Conservation (phyloP, 2,329 filamentous ascomycete species). For the Penicillium digitatum region DNA sequence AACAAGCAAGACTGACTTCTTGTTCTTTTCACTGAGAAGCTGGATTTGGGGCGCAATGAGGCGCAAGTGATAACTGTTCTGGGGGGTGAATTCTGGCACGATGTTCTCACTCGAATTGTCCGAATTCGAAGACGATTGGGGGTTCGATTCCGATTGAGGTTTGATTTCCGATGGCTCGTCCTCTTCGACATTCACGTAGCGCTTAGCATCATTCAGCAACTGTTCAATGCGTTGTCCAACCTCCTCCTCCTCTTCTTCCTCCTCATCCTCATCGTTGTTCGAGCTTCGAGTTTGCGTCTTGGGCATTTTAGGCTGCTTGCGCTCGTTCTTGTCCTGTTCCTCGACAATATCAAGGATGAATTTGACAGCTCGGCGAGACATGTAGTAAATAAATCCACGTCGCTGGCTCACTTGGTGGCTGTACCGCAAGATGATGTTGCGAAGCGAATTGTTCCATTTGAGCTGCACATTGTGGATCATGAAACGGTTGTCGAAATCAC, state of each 20-base stretch:
- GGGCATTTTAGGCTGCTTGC: constrained; percentile 37
- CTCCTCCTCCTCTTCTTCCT: constrained; percentile 55
- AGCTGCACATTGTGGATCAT: constrained; percentile 96
- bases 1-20: constrained; percentile 92
- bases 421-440: constrained; percentile 95
- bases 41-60: constrained; percentile 97
- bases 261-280: constrained; percentile 57
- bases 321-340: constrained; percentile 75
- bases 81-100: constrained; percentile 78
- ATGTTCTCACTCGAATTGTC: constrained; percentile 68
- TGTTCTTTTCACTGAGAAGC: constrained; percentile 96
- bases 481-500: constrained; percentile 96
- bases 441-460: constrained; percentile 95
- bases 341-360: constrained; percentile 98
- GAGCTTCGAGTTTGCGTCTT: constrained; percentile 20
- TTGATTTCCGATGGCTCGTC: constrained; percentile 39
- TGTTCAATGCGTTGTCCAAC: constrained; percentile 83
- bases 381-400: constrained; percentile 94
- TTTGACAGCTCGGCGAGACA: constrained; percentile 91
- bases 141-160: constrained; percentile 37
- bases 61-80: constrained; percentile 91
- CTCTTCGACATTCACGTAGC: constrained; percentile 72
- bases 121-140: constrained; percentile 40
- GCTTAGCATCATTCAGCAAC: constrained; percentile 76
- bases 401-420: constrained; percentile 96